phyloP scores from a whole-genome alignment of 768 basidiomycete genomes.

The Boletellus ananas region DNA sequence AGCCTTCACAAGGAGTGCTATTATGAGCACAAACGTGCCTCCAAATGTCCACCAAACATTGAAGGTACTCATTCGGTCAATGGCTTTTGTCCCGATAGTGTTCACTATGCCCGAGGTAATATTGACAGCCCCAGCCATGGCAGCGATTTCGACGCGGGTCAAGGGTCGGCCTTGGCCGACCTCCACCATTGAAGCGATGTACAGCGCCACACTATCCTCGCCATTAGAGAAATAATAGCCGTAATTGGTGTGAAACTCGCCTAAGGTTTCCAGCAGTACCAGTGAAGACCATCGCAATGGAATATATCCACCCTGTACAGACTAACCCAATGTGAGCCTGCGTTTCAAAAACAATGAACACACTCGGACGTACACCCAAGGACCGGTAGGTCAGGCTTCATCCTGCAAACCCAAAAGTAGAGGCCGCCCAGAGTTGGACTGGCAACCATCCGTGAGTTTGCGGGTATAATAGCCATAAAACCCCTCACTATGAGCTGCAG shows the following conservation, averaged over 20 bases:
- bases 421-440: conserved; percentile 56
- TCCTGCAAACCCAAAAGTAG: conserved; percentile 62
- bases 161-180: conserved; percentile 44
- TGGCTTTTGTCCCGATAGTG: conserved; percentile 53
- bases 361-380: conserved; percentile 43
- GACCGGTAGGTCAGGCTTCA: conserved; percentile 51
- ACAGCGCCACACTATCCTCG: conserved; percentile 43
- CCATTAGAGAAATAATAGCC: neutral
- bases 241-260: conserved; percentile 19
- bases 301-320: conserved; percentile 56
- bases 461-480: neutral
- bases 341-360: neutral
- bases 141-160: conserved; percentile 46
- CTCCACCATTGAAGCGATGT: conserved; percentile 51
- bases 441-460: conserved; percentile 3
- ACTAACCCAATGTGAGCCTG: conserved; percentile 18
- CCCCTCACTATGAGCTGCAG: conserved; percentile 51
- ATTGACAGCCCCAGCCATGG: conserved; percentile 57
- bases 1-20: conserved; percentile 54
- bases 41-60: conserved; percentile 62
- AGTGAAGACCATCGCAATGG: conserved; percentile 58
- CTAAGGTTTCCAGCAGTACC: conserved; percentile 57
- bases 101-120: conserved; percentile 52
- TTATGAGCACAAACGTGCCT: conserved; percentile 54
- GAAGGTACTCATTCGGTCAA: conserved; percentile 52